Evolutionary conservation across 2,329 filamentous ascomycete species (phyloP), one percentile per base, ranked within the genome.

Genomic region (Didymella arachidicola): DNA sequence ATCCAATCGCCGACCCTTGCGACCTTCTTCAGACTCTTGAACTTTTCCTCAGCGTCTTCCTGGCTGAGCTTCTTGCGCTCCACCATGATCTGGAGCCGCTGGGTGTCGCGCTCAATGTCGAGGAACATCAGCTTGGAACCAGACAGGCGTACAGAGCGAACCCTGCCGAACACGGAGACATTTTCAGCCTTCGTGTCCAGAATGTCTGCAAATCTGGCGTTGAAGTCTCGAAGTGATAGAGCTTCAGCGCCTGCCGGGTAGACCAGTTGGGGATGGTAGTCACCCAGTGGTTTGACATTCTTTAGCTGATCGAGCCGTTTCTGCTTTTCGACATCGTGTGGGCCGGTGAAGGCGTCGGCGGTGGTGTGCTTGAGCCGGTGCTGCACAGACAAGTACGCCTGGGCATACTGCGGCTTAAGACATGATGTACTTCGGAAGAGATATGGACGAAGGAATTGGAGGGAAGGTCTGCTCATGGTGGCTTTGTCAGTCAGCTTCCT

Each of bases 71-170:
- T 84, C 59, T 82, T 82, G 67, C 88, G 82, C 77, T 91, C 90
- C 76, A 90, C 84, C 80, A 96, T 87, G 61, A 89, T 84, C 78
- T 99, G 95, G 32, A 96, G 77, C 63, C 84, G 86, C 66, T 87
- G 79, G 57, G 88, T 89, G 72, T 92, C 87, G 74, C 92, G 87
- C 66, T 87, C 82, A 48, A 98, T 80, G 77, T 95, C 90, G 65
- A 97, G 77, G 77, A 99, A 99, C 63, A 92, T 82, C 67, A 99
- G 87, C 78, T 90, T 92, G 67, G 86, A 88, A 65, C 93, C 89
- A 53, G 87, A 84, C 46, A 86, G 82, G 62, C 92, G 90, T 72
- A 90, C 85, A 45, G 88, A 87, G 70, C 84, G 83, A 63, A 97
- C 83, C 73, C 92, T 92, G 77, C 93, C 76, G 49, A 77, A 67